Evolutionary conservation across 345 rosid species (phyloP).

Genomic region (Eucalyptus cloeziana): DNA sequence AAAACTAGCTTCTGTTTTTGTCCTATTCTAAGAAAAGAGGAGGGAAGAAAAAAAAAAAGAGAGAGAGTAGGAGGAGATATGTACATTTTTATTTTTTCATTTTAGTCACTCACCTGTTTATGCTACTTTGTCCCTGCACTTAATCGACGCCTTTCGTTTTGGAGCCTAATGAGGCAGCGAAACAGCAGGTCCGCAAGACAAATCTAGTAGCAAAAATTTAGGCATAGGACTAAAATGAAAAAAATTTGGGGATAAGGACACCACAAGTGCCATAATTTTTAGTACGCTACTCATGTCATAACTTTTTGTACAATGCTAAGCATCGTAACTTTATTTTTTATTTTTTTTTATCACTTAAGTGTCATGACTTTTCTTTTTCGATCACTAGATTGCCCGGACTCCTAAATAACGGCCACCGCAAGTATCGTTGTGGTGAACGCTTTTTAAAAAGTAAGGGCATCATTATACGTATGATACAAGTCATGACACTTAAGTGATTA

Average conservation of each 20-base stretch:
- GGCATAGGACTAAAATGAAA: neutral
- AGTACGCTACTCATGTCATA: neutral
- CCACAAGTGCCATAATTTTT: neutral
- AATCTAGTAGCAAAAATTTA: neutral
- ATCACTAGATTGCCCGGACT: neutral
- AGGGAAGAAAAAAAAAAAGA: neutral
- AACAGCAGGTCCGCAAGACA: neutral
- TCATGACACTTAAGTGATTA: neutral
- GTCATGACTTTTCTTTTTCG: neutral
- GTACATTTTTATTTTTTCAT: neutral
- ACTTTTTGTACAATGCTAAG: neutral
- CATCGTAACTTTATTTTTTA: neutral
- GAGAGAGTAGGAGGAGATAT: neutral
- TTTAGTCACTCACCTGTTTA: neutral
- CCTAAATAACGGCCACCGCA: neutral
- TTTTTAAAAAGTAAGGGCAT: neutral
- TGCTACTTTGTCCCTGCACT: neutral
- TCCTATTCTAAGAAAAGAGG: neutral
- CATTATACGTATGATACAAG: fast-evolving
- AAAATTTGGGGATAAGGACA: neutral
- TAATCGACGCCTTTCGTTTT: neutral
- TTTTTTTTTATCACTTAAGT: neutral
- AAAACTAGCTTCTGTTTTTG: neutral
- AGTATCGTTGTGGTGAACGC: neutral
- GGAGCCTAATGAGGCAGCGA: neutral